These are phyloP conservation scores for Pythium dissotocum DNA, from an alignment of 352 stramenopile species.

Conservation along the genomic window DNA sequence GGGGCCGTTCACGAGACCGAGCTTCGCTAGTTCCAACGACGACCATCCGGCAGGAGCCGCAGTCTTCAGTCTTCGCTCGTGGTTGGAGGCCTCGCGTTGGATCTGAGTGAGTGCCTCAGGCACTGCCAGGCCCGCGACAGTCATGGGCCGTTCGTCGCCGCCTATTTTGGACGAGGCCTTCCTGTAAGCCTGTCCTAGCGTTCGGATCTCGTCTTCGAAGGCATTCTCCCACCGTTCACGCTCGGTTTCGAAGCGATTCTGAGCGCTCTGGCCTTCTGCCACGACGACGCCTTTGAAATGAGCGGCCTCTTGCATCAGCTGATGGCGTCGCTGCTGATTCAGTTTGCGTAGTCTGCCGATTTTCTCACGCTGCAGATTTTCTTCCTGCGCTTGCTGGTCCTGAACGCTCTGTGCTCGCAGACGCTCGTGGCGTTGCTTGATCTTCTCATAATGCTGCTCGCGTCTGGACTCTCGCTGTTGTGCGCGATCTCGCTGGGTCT, in stretches of 20 bases:
- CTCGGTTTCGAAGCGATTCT: constrained; percentile 31
- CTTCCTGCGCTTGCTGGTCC: constrained; percentile 26
- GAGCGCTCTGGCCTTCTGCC: constrained; percentile 21
- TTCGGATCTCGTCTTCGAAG: constrained; percentile 51
- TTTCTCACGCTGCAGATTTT: constrained; percentile 29
- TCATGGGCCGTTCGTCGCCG: constrained; percentile 37
- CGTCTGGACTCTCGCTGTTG: constrained; percentile 44
- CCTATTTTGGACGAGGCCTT: constrained; percentile 29
- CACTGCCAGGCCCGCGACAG: constrained; percentile 50
- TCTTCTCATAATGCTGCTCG: constrained; percentile 42
- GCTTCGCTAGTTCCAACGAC: background rate
- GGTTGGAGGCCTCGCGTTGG: constrained; percentile 37
- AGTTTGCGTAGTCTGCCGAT: constrained; percentile 43
- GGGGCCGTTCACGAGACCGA: background rate
- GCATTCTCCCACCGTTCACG: constrained; percentile 51
- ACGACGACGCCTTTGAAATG: constrained; percentile 24
- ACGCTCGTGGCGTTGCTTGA: constrained; percentile 45
- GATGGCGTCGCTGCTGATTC: constrained; percentile 38
- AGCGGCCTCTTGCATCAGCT: constrained; percentile 40
- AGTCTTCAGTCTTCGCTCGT: constrained; percentile 50
- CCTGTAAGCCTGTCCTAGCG: constrained; percentile 42
- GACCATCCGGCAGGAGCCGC: constrained; percentile 30
- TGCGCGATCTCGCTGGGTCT: constrained; percentile 38
- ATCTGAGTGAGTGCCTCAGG: constrained; percentile 52
- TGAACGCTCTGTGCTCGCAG: constrained; percentile 38